These are phyloP conservation scores for Corylus heterophylla DNA, from an alignment of 306 rosid genomes.

Conservation along the genomic window DNA sequence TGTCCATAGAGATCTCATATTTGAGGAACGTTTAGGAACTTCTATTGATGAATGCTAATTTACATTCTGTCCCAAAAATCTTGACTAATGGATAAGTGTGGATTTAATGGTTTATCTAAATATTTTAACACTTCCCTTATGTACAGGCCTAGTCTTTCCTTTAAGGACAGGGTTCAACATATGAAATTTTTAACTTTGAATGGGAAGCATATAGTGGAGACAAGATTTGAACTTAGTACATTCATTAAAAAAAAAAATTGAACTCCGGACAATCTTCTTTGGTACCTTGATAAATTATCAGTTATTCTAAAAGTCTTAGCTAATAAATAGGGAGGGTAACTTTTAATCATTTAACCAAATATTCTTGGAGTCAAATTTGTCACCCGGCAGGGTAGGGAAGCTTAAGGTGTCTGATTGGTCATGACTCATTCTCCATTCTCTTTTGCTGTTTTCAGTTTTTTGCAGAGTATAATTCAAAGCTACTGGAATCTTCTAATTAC, in stretches of 20 bases:
- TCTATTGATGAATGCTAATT: background rate
- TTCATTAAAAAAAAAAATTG: no score
- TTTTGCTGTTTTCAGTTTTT: slow-evolving; percentile 64
- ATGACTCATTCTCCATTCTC: slow-evolving; percentile 12
- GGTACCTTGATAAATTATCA: background rate
- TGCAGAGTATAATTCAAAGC: slow-evolving; percentile 86
- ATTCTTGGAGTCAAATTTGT: background rate
- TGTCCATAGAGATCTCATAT: background rate
- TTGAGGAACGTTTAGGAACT: background rate
- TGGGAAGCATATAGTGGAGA: background rate
- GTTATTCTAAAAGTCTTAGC: background rate
- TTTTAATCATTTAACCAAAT: background rate
- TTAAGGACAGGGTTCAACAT: background rate
- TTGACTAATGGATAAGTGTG: background rate
- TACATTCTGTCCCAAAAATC: background rate
- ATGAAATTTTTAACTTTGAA: background rate
- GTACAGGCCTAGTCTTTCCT: background rate
- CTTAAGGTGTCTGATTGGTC: slow-evolving; percentile 17
- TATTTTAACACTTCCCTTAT: background rate
- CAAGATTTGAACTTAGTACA: background rate
- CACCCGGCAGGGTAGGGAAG: background rate
- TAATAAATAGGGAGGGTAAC: background rate
- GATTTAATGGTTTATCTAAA: background rate
- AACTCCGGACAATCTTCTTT: background rate
- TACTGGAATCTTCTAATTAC: slow-evolving; percentile 89